Percentiles rank a stretch among this genome's conserved stretches.
These are phyloP conservation scores for Noccaea bulbosa DNA, from an alignment of 345 rosid species.

Conservation along the genomic window DNA sequence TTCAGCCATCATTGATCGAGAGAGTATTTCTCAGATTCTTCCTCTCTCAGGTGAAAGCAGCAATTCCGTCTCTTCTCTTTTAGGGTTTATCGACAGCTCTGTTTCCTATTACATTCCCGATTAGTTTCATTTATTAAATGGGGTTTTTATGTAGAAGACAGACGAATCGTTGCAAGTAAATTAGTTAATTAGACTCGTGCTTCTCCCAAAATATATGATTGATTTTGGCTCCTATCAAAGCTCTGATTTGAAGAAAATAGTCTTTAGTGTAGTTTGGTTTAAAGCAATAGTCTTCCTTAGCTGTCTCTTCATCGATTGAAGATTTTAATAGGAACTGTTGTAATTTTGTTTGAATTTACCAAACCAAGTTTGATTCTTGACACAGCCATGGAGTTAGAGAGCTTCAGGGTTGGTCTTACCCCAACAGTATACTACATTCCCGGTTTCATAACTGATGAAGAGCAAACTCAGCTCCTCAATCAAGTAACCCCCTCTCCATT, in stretches of 20 bases:
- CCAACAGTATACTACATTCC: slow-evolving; percentile 74
- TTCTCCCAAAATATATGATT: background rate
- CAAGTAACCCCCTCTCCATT: slow-evolving; percentile 44
- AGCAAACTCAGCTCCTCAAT: slow-evolving; percentile 60
- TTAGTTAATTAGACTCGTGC: background rate
- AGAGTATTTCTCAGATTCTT: slow-evolving; percentile 29
- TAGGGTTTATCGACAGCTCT: slow-evolving; percentile 28
- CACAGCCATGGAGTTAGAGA: slow-evolving; percentile 47
- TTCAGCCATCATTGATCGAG: slow-evolving; percentile 23
- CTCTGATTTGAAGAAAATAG: background rate
- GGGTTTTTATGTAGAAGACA: slow-evolving; percentile 4
- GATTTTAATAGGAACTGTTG: background rate
- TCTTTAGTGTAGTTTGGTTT: background rate
- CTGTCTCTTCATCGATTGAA: slow-evolving; percentile 9
- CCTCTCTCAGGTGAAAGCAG: slow-evolving; percentile 24
- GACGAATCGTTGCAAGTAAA: slow-evolving; percentile 5
- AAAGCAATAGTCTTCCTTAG: background rate
- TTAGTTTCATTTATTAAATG: slow-evolving; percentile 12
- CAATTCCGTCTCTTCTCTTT: slow-evolving; percentile 13
- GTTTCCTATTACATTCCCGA: slow-evolving; percentile 11
- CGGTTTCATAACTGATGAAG: slow-evolving; percentile 59
- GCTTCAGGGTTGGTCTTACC: slow-evolving; percentile 59
- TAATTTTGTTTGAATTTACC: background rate
- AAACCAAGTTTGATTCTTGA: slow-evolving; percentile 18
- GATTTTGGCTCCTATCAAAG: background rate